These are phyloP conservation scores for Hygrocybe punicea DNA, from an alignment of 768 basidiomycete species.

Conservation along the genomic window DNA sequence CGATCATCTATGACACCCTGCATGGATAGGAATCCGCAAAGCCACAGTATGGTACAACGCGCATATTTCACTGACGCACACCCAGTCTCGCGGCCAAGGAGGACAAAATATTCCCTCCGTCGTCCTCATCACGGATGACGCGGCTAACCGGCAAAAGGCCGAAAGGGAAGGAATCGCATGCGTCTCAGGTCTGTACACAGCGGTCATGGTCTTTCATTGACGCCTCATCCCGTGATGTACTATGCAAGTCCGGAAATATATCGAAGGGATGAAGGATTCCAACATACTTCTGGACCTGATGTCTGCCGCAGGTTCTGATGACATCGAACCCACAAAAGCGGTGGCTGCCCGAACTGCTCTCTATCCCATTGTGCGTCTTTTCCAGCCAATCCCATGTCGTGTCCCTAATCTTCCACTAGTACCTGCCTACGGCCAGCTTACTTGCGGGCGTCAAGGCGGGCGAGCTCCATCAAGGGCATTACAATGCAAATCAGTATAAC, in stretches of 20 bases:
- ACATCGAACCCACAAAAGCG: slow-evolving; percentile 59
- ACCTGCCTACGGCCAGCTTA: slow-evolving; percentile 68
- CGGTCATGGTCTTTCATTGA: neutral
- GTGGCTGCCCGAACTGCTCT: slow-evolving; percentile 52
- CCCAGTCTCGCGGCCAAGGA: slow-evolving; percentile 48
- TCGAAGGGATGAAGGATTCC: slow-evolving; percentile 60
- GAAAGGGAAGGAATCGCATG: slow-evolving; percentile 57
- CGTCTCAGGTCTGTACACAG: slow-evolving; percentile 51
- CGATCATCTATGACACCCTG: neutral
- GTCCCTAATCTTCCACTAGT: slow-evolving; percentile 44
- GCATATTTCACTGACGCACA: slow-evolving; percentile 58
- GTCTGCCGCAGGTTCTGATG: slow-evolving; percentile 58
- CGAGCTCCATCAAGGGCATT: slow-evolving; percentile 85
- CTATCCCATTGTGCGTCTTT: slow-evolving; percentile 65
- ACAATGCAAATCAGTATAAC: slow-evolving; percentile 93
- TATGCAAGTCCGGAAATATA: slow-evolving; percentile 67
- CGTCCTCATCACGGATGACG: slow-evolving; percentile 87
- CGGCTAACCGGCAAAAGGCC: slow-evolving; percentile 75
- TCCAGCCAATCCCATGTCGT: neutral
- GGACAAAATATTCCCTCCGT: slow-evolving; percentile 51
- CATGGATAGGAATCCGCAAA: slow-evolving; percentile 74
- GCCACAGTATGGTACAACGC: slow-evolving; percentile 83
- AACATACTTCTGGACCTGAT: slow-evolving; percentile 76
- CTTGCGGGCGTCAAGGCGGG: slow-evolving; percentile 83
- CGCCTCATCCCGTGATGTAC: neutral